Evolutionary conservation across 75 land plant genomes (phyloP), one percentile per base, ranked within the genome.

Genomic region (Gnetum montanum): DNA sequence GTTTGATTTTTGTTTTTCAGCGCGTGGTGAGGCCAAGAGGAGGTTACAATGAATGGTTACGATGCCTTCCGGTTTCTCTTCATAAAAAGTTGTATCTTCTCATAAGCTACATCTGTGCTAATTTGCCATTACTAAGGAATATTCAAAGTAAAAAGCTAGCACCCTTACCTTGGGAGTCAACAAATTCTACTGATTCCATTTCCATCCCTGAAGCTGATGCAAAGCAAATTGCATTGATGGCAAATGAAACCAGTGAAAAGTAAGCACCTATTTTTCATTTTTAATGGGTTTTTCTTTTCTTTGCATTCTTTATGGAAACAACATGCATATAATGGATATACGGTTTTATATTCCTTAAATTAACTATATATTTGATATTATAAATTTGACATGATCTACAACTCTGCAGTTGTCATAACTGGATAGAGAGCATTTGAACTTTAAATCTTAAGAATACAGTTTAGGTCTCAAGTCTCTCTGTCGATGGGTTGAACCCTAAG

Each of bases 151-250:
- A 48, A 49, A 65, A 47, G 59, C 2, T 63, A 26, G 59, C 20
- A 33, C 65, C 72, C 43, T 52, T 48, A 20, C 34, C 74, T 34
- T 28, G 20, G 6, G 61, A 75, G 47, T 74, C 70, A 54, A 71
- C 75, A 46, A 58, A 59, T 41, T 30, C 27, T 54, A 38, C 37
- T 12, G 83, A 78, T n/a, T 58, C 81, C 25, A 56, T 74, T 37
- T 63, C 90, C 62, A 47, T 94, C 54, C 65, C 80, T 52, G 99
- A 89, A 65, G 96, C 99, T 47, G 86, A 94, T 76, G 78, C 84
- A 25, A 83, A 55, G 25, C 54, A 70, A 23, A 89, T 94, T 59
- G 91, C 90, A 28, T 62, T 60, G 18, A 70, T 94, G 67, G 96
- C 91, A 40, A 67, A 57, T 15, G 71, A 80, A 24, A 81, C 71